These are phyloP conservation scores for Scolecobasidium constrictum DNA, from an alignment of 2,329 filamentous ascomycete species.

Conservation along the genomic window DNA sequence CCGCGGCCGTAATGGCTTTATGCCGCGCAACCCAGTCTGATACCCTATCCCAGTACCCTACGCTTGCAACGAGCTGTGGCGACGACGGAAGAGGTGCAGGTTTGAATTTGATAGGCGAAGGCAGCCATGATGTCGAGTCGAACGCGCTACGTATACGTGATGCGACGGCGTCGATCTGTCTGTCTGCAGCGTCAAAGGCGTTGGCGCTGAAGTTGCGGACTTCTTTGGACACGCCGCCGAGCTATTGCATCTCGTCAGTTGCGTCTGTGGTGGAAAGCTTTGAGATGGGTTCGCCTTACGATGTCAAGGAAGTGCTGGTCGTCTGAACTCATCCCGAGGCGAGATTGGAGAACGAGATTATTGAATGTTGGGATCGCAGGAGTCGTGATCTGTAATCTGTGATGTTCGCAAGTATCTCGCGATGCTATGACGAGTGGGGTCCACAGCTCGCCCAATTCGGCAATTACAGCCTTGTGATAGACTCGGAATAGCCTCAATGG, in stretches of 20 bases:
- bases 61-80: constrained; percentile 23
- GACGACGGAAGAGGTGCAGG: constrained; percentile 35
- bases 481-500: no score
- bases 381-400: neutral
- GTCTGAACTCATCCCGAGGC: constrained; percentile 58
- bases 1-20: constrained; percentile 59
- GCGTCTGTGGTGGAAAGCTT: constrained; percentile 5
- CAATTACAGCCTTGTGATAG: neutral
- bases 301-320: constrained; percentile 69
- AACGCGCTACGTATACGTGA: constrained; percentile 58
- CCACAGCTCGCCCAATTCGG: neutral
- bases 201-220: constrained; percentile 60
- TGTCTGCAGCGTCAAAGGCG: constrained; percentile 70
- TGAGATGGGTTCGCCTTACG: constrained; percentile 39
- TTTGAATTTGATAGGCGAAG: constrained; percentile 49
- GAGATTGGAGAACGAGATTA: neutral
- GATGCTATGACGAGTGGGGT: neutral
- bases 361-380: neutral
- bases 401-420: neutral
- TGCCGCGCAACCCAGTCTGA: constrained; percentile 64
- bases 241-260: constrained; percentile 25
- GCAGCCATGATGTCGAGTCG: constrained; percentile 60
- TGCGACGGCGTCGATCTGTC: constrained; percentile 68
- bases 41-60: constrained; percentile 42
- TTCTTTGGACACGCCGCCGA: constrained; percentile 50